These are phyloP conservation scores for Chrysochromulina tobinii DNA, from an alignment of 78 protist species.

Conservation along the genomic window DNA sequence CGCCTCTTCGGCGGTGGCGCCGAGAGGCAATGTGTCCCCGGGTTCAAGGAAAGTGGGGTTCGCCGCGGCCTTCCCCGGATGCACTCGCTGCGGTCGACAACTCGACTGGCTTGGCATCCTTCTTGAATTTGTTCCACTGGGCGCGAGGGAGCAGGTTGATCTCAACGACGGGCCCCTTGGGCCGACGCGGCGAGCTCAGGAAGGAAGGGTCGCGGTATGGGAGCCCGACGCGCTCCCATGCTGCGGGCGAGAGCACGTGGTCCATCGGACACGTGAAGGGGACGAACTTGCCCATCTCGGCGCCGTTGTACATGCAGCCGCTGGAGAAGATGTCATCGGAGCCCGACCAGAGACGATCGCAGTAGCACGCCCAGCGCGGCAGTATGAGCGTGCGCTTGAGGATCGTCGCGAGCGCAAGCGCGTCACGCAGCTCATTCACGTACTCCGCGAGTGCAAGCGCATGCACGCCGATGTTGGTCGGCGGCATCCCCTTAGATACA, in stretches of 20 bases:
- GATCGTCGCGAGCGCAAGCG: not conserved
- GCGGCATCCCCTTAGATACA: too few species aligned
- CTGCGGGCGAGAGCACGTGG: conserved; percentile 11
- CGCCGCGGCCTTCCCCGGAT: too few species aligned
- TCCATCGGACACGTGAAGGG: conserved; percentile 1
- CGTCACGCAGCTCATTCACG: conserved; percentile 12
- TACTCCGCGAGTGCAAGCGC: not conserved
- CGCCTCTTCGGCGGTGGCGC: not conserved
- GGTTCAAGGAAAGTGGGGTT: too few species aligned
- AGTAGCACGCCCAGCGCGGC: not conserved
- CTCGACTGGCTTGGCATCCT: too few species aligned
- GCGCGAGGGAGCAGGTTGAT: not conserved
- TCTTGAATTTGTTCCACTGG: not conserved
- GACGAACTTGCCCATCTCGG: not conserved
- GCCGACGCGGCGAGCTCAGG: not conserved
- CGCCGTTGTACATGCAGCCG: not conserved
- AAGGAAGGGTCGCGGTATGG: not conserved
- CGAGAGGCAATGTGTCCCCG: not conserved
- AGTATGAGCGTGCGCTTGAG: conserved; percentile 20
- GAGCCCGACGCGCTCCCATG: not conserved
- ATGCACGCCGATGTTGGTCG: not conserved
- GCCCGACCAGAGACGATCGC: conserved; percentile 4
- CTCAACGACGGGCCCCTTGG: not conserved
- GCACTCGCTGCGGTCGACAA: too few species aligned
- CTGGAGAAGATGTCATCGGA: not conserved